Evolutionary conservation across 495 filamentous ascomycete species (phyloP), one percentile per base, ranked within the genome.

Genomic region (Pyrenula massariospora): DNA sequence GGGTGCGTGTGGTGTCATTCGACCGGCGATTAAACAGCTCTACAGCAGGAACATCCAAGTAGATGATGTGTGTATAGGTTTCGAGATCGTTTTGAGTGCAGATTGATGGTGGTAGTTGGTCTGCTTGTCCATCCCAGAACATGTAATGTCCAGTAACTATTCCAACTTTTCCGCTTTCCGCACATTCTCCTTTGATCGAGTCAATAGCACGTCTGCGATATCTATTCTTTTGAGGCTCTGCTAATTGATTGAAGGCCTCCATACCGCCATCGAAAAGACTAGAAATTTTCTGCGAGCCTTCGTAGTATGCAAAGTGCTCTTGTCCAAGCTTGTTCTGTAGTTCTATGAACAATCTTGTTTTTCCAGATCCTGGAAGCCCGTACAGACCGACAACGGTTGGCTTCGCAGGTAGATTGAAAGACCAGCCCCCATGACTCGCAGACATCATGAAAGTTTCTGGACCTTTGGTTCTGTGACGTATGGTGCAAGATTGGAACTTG

Each of bases 81-180:
- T 75, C 48, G 20, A 77, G 50, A 62, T 86, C 83, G 22, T 58
- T 63, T 25, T 67, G 24, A 10, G 80, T 84, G 51, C 61, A 69
- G 2, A 82, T 73, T 5, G 15, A 42, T 15, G 5, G 8, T 22
- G 56, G 12, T 0, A 58, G 25, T 8, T 25, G 22, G 22, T 66
- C 62, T 3, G 67, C 68, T 2, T 66, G 67, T 50, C 77, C 71
- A 2, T 62, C 15, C 81, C 79, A 86, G 61, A 85, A 79, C 71
- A 81, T 82, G 63, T 72, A 77, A 60, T 86, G 82, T 20, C 83
- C 81, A 23, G 79, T 69, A 2, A 88, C 79, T 12, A 87, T 56
- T 12, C 62, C 83, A 11, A 65, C 57, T 56, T 69, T 68, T 25
- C 69, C 64, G 22, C 53, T 72, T 0, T 60, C 21, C 11, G 52